These are phyloP conservation scores for Usnea hakonensis DNA, from an alignment of 495 filamentous ascomycete genomes.

Conservation along the genomic window DNA sequence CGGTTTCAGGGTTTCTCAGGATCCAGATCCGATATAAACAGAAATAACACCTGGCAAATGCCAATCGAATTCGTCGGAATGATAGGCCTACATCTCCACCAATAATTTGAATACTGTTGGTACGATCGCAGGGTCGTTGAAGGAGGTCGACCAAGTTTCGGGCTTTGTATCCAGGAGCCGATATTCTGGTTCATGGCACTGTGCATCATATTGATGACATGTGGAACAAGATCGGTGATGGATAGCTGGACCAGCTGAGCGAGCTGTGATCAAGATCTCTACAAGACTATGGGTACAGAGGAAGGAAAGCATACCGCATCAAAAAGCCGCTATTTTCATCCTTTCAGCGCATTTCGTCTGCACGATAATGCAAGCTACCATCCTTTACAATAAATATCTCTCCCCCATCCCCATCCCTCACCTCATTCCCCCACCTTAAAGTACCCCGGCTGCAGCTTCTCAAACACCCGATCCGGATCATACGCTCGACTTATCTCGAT, in stretches of 20 bases:
- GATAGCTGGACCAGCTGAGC: background rate
- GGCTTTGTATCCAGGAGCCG: conserved; percentile 13
- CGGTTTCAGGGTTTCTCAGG: too few species aligned
- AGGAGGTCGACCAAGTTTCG: conserved; percentile 16
- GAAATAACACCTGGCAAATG: too few species aligned
- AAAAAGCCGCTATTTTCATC: too few species aligned
- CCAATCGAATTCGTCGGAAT: too few species aligned
- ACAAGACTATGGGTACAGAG: background rate
- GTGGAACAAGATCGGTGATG: background rate
- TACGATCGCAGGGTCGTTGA: conserved; percentile 10
- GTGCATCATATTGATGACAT: conserved; percentile 3
- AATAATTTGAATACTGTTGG: conserved; percentile 11
- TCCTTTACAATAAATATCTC: background rate
- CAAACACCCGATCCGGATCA: conserved; percentile 35
- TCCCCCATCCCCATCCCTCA: background rate
- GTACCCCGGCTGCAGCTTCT: conserved; percentile 36
- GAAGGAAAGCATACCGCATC: too few species aligned
- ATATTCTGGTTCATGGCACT: background rate
- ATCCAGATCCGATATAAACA: too few species aligned
- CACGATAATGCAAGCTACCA: too few species aligned
- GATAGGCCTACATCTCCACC: background rate
- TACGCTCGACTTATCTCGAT: conserved; percentile 30
- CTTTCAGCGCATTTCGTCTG: too few species aligned
- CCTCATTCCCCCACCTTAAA: conserved; percentile 29
- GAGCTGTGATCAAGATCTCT: background rate